Conservation (phyloP, 108 stramenopile species). For the Pelagomonas calceolata region DNA sequence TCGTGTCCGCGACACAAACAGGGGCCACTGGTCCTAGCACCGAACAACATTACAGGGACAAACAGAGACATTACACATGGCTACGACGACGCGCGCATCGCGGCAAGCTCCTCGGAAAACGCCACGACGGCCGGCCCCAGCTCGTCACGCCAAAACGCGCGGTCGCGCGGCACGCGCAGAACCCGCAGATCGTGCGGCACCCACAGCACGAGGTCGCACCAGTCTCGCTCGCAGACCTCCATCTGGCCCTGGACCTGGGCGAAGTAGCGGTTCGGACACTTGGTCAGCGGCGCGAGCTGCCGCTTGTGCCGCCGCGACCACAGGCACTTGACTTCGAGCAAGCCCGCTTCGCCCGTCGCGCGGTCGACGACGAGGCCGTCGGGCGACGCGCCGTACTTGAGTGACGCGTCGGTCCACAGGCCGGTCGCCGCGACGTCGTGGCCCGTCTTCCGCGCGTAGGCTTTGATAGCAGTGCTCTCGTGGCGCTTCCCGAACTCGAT, state of each 20-base stretch:
- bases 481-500: conserved; percentile 29
- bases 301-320: conserved; percentile 27
- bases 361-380: conserved; percentile 23
- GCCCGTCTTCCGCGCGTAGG: conserved; percentile 17
- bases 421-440: conserved; percentile 25
- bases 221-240: conserved; percentile 26
- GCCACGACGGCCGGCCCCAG: no score
- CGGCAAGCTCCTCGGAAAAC: no score
- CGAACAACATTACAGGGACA: no score
- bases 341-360: background rate
- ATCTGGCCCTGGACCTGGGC: conserved; percentile 40
- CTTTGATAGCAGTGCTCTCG: conserved; percentile 27
- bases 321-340: conserved; percentile 33
- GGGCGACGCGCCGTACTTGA: conserved; percentile 28
- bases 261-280: conserved; percentile 32
- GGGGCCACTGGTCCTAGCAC: no score
- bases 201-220: conserved; percentile 36
- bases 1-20: no score
- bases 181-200: conserved; percentile 13
- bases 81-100: no score
- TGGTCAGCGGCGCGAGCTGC: conserved; percentile 14
- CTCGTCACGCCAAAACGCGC: background rate
- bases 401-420: conserved; percentile 14
- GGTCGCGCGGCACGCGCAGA: background rate
- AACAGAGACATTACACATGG: no score